phyloP scores from a whole-genome alignment of 2,329 filamentous ascomycete species.

The Apiospora arundinis region DNA sequence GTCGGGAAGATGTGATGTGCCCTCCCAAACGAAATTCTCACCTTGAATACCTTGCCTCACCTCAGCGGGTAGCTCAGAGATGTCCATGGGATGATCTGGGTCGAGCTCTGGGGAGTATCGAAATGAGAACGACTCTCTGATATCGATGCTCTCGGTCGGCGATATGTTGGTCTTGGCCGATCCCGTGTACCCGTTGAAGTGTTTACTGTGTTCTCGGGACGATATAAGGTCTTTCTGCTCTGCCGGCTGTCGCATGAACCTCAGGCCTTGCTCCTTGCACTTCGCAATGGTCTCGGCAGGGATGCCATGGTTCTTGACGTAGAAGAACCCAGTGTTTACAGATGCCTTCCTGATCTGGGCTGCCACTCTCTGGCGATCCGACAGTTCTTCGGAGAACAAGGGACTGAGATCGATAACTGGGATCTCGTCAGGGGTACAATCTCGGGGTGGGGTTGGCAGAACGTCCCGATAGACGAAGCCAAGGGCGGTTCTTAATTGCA shows the following conservation, averaged over 20 bases:
- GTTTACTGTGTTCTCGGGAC: constrained; percentile 44
- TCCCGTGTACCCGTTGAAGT: constrained; percentile 55
- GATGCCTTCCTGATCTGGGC: constrained; percentile 51
- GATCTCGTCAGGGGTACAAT: constrained; percentile 50
- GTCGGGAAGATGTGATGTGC: constrained; percentile 51
- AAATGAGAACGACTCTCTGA: constrained; percentile 58
- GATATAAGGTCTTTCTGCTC: constrained; percentile 49
- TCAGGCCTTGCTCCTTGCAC: constrained; percentile 40
- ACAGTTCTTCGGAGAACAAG: constrained; percentile 44
- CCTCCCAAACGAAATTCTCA: constrained; percentile 60
- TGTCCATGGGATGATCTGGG: constrained; percentile 47
- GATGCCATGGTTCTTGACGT: constrained; percentile 58
- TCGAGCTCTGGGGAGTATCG: constrained; percentile 60
- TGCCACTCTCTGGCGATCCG: constrained; percentile 48
- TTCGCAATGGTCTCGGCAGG: constrained; percentile 41
- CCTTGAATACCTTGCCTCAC: constrained; percentile 49
- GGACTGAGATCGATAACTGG: constrained; percentile 58
- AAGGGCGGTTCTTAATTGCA: constrained; percentile 41
- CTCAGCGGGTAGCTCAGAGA: constrained; percentile 50
- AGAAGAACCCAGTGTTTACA: constrained; percentile 61
- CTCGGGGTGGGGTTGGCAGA: constrained; percentile 36
- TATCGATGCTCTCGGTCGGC: constrained; percentile 54
- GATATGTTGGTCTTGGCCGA: constrained; percentile 54
- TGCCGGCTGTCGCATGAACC: constrained; percentile 56
- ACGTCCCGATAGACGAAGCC: constrained; percentile 42